Base-by-base conservation (phyloP, 2,329 filamentous ascomycete species). In the Fusarium circinatum region DNA sequence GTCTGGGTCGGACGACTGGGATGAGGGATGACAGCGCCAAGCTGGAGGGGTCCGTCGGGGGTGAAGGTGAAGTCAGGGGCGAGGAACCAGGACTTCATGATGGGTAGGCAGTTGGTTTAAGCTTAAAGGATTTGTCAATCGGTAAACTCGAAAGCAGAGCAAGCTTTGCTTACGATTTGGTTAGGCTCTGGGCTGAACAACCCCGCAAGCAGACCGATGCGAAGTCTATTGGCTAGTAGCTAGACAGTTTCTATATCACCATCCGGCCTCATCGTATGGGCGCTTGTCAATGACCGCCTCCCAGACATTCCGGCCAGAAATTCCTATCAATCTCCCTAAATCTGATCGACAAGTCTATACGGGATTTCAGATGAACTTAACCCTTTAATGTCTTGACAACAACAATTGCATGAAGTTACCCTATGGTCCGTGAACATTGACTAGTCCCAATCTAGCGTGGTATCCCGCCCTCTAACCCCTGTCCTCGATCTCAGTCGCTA, bases 111-210 rank as follows among this genome's bases (percentile, higher is more conserved):
- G 18, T 13, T 18, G 1, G 0, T 39, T 5, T 18, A 10, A 38
- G 10, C 9, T 22, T 0, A 0, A 8, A 2, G 3, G 10, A 38
- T 7, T 22, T 1, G 3, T 22, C 3, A 5, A 17, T 13, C 0
- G 3, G 4, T 51, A 0, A 28, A 5, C 4, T 26, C 3, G 6
- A 6, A 6, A 14, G 7, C 6, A 13, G 4, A 7, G 30, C 30
- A 8, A 4, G 18, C 2, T 5, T 17, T 5, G 32, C 3, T 7
- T 0, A 4, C 6, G 9, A 15, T 1, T 2, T 6, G 0, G 1
- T 38, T 1, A 5, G 18, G 32, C 49, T 22, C 0, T 2, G 0
- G 12, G 6, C 13, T 12, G 10, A 4, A 4, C 10, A 6, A 2
- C 18, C n/a, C n/a, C 32, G 12, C 49, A 22, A 0, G 0, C 17